Evolutionary conservation across 1,284 basidiomycete species (phyloP), one percentile per base, ranked within the genome.

Genomic region (Boletus albobrunnescens): DNA sequence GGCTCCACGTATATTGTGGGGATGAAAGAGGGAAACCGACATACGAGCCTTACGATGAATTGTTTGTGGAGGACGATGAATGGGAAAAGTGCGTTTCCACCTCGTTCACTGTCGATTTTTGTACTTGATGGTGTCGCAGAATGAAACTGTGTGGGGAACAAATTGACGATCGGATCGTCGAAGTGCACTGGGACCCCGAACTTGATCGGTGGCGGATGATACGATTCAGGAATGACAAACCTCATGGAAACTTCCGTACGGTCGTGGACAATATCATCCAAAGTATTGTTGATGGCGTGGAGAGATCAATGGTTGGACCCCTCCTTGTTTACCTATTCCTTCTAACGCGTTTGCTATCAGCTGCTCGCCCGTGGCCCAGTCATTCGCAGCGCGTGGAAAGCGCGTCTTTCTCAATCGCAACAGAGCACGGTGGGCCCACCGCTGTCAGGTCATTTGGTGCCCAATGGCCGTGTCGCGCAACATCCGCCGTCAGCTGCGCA

Each of bases 221-320:
- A 79, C 81, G 94, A 32, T 94, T 94, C 65, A 72, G 94, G 57
- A 83, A 94, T 60, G 94, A 97, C 69, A 97, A 97, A 65, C 86
- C 81, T 4, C 71, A 92, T 56, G 94, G 89, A 24, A 97, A 97
- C 68, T 91, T 91, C 67, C 79, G 77, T 49, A 77, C 69, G 32
- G 83, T 92, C 45, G 91, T 96, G 36, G 80, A 87, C 46, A 89
- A 86, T 56, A 91, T 96, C 58, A 80, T 95, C 44, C 75, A 84
- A 54, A 93, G 84, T 58, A 96, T 95, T 53, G 78, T 81, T 31
- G 94, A 96, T 63, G 94, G 94, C 5, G 91, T 96, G 26, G 91
- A 95, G 61, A 86, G 87, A 60, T 81, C 89, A 24, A 74, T 74
- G 52, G 91, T 93, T 60, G 64, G 84, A 54, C n/a, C 23, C 23